These are phyloP conservation scores for Heteromeles arbutifolia DNA, from an alignment of 306 rosid species.

Conservation along the genomic window DNA sequence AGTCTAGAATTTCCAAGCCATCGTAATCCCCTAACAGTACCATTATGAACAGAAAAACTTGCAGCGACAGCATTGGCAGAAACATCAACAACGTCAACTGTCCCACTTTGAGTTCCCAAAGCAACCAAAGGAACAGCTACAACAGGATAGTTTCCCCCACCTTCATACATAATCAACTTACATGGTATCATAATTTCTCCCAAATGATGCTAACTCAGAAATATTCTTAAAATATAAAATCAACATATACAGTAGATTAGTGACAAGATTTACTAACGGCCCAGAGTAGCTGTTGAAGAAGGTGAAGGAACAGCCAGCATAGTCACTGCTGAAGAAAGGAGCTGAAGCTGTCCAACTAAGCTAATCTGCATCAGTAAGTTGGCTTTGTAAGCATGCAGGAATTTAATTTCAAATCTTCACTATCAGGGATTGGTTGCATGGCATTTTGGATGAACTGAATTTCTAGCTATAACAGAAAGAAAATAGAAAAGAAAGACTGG, in stretches of 20 bases:
- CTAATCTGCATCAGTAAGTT: constrained; percentile 55
- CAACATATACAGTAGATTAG: constrained; percentile 28
- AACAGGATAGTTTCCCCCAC: constrained; percentile 93
- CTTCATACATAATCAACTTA: constrained; percentile 41
- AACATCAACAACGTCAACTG: constrained; percentile 81
- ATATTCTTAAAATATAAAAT: constrained; percentile 11
- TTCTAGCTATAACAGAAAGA: not conserved
- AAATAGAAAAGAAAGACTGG: not conserved
- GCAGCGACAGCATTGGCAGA: constrained; percentile 87
- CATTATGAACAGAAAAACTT: constrained; percentile 76
- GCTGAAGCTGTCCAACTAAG: constrained; percentile 97
- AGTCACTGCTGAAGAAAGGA: constrained; percentile 88
- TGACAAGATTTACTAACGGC: constrained; percentile 67
- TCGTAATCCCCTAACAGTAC: constrained; percentile 79
- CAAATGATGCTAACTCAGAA: not conserved
- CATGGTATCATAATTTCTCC: constrained; percentile 1
- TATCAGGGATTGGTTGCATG: not conserved
- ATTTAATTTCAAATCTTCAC: not conserved
- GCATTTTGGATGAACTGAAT: not conserved
- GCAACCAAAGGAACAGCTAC: constrained; percentile 97
- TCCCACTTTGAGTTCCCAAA: constrained; percentile 90
- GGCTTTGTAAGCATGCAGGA: constrained; percentile 7
- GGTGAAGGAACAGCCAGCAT: constrained; percentile 95
- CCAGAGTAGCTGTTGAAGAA: constrained; percentile 85
- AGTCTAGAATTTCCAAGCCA: constrained; percentile 99